Evolutionary conservation across 352 stramenopile genomes (phyloP).

Genomic region (Discostella stelligera): DNA sequence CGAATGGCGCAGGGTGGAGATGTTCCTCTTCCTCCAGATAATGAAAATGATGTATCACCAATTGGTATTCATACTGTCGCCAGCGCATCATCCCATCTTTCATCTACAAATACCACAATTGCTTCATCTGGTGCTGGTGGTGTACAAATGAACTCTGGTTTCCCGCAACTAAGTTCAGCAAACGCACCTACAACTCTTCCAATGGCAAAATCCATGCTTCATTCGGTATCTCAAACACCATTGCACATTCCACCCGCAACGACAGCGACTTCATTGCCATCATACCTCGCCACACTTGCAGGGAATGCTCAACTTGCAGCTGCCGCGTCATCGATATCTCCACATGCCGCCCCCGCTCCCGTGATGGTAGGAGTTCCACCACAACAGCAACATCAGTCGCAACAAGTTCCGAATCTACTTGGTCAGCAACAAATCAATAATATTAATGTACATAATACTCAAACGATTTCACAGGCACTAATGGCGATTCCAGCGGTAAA

Average conservation of each 20-base stretch:
- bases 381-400: background rate
- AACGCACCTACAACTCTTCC: background rate
- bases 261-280: background rate
- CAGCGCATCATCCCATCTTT: no score
- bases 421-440: background rate
- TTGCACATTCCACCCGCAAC: background rate
- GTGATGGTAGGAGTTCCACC: background rate
- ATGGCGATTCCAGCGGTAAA: background rate
- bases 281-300: conserved; percentile 16
- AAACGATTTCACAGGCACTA: background rate
- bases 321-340: conserved; percentile 1
- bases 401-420: background rate
- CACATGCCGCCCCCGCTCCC: background rate
- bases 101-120: no score
- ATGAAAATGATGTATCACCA: background rate
- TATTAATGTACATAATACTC: background rate
- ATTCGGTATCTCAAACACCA: background rate
- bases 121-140: no score
- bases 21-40: conserved; percentile 13
- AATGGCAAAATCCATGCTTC: background rate
- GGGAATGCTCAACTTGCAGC: conserved; percentile 29
- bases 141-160: background rate
- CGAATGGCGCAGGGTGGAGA: conserved; percentile 51
- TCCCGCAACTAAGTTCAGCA: background rate
- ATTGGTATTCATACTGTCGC: no score